Percentiles rank a stretch among this genome's conserved stretches.
phyloP scores from a whole-genome alignment of 2,329 filamentous ascomycete genomes.

The Fusarium decemcellulare region DNA sequence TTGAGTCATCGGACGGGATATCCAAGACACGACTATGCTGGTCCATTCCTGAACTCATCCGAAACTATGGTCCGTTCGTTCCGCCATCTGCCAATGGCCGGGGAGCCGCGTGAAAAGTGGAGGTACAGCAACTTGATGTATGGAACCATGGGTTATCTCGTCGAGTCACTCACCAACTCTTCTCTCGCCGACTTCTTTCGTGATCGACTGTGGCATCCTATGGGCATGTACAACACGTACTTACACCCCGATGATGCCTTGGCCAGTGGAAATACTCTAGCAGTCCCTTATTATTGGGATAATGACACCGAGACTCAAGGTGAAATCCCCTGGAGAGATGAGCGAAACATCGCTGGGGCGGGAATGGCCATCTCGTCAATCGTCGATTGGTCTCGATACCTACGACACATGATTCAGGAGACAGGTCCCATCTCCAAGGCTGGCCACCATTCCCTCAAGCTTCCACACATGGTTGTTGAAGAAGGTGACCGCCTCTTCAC shows the following conservation, averaged over 20 bases:
- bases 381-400: constrained; percentile 54
- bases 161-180: constrained; percentile 54
- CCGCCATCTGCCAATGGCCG: constrained; percentile 59
- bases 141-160: constrained; percentile 56
- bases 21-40: constrained; percentile 55
- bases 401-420: constrained; percentile 51
- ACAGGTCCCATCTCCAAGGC: constrained; percentile 44
- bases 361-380: constrained; percentile 59
- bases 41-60: constrained; percentile 17
- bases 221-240: constrained; percentile 60
- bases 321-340: constrained; percentile 35
- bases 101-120: constrained; percentile 58
- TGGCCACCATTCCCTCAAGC: constrained; percentile 44
- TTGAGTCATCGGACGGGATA: constrained; percentile 65
- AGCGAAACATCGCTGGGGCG: constrained; percentile 44
- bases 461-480: constrained; percentile 37
- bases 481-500: constrained; percentile 26
- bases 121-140: constrained; percentile 67
- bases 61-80: constrained; percentile 53
- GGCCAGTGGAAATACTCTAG: constrained; percentile 45
- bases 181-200: constrained; percentile 57
- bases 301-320: constrained; percentile 47
- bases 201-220: constrained; percentile 56
- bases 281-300: constrained; percentile 57
- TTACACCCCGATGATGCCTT: constrained; percentile 41